Percentiles rank a stretch among this genome's conserved stretches.
These are phyloP conservation scores for Mycosarcoma mackinlayi DNA, from an alignment of 1,284 basidiomycete genomes.

Conservation along the genomic window DNA sequence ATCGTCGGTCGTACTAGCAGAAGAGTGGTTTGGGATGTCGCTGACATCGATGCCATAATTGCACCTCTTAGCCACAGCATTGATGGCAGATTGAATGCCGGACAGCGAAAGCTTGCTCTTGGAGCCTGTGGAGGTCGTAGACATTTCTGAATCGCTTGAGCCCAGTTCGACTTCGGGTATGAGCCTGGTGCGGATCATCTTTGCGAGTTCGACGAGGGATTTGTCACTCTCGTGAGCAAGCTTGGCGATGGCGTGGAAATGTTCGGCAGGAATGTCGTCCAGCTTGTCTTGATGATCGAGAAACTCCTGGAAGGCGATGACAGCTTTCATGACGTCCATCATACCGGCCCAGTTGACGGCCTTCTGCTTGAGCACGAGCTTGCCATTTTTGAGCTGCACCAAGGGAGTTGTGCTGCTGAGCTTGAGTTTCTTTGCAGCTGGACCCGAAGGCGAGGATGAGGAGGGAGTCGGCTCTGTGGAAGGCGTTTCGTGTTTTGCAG, in stretches of 20 bases:
- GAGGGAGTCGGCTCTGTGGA: conserved; percentile 3
- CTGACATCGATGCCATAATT: conserved; percentile 59
- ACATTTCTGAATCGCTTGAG: conserved; percentile 31
- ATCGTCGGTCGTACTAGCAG: conserved; percentile 6
- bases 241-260: conserved; percentile 80
- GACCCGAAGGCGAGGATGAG: conserved; percentile 11
- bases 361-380: conserved; percentile 82
- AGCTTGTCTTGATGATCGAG: conserved; percentile 66
- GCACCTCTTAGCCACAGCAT: conserved; percentile 48
- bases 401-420: conserved; percentile 38
- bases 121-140: conserved; percentile 8
- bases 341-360: conserved; percentile 78
- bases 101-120: conserved; percentile 40
- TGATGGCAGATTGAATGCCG: conserved; percentile 49
- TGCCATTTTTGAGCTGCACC: conserved; percentile 73
- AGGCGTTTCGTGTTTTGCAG: conserved; percentile 1
- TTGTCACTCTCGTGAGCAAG: conserved; percentile 73
- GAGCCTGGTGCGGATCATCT: conserved; percentile 43
- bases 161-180: conserved; percentile 54
- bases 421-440: conserved; percentile 42
- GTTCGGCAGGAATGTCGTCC: conserved; percentile 74
- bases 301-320: conserved; percentile 55
- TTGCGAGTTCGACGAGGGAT: conserved; percentile 50
- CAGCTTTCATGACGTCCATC: conserved; percentile 76
- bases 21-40: conserved; percentile 7